These are phyloP conservation scores for Grosmannia serpens DNA, from an alignment of 2,329 filamentous ascomycete species.

Conservation along the genomic window DNA sequence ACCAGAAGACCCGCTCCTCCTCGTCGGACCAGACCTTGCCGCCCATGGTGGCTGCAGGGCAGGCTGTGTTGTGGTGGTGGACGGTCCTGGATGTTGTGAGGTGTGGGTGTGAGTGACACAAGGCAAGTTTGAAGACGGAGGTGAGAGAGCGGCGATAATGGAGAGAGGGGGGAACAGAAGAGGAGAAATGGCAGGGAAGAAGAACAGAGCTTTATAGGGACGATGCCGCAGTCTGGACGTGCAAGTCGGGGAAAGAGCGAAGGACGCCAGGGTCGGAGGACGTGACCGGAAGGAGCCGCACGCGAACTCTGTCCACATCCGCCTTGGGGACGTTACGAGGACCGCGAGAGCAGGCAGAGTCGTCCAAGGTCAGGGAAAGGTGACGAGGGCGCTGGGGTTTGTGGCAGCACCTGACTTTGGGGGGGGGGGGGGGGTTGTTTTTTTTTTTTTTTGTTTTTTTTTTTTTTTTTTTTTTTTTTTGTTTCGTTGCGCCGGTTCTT, in stretches of 20 bases:
- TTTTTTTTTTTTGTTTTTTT: neutral
- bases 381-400: neutral
- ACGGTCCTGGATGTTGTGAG: no score
- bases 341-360: neutral
- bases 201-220: neutral
- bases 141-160: neutral
- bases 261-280: neutral
- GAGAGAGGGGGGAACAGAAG: neutral
- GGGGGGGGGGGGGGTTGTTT: neutral
- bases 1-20: slow-evolving; percentile 41
- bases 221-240: neutral
- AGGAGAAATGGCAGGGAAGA: neutral
- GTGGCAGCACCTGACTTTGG: neutral
- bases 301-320: neutral
- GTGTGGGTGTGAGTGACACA: neutral
- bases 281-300: neutral
- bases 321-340: neutral
- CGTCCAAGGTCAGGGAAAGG: neutral
- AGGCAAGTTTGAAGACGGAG: neutral
- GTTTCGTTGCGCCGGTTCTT: no score
- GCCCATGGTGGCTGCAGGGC: slow-evolving; percentile 26
- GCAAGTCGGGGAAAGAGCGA: neutral
- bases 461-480: neutral
- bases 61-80: neutral
- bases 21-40: slow-evolving; percentile 36